Base-by-base conservation (phyloP, 2,329 filamentous ascomycete species). In the Talaromyces islandicus region DNA sequence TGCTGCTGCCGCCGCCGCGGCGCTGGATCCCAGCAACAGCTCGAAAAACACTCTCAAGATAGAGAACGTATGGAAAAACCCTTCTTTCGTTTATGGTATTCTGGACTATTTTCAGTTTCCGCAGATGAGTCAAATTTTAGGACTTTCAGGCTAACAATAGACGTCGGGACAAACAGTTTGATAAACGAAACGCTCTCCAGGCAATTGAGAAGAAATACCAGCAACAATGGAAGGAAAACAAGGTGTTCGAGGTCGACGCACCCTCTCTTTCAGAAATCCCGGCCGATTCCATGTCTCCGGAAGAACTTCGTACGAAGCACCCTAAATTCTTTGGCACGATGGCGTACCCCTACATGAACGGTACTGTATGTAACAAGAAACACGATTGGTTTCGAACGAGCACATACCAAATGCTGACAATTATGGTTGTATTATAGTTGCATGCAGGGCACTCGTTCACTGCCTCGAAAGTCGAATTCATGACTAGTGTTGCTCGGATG, bases 371-470 rank as follows among this genome's bases (percentile, higher is more conserved):
- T 30, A 30, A n/a, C 29, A 30, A 30, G 10, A 30, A 30, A 30
- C 29, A 30, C 10, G 29, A 10, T 10, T 11, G 29, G 29, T 30
- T 10, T 30, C 9, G 29, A 9, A 2, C 29, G 29, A 30, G 29
- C 29, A 10, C 29, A 9, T 30, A 9, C 10, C 9, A 30, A n/a
- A 30, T 30, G 29, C 29, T 30, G 29, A 30, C 29, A 30, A 30
- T 30, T 30, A 30, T 30, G 29, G 29, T 30, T 30, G 7, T 30
- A 30, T 30, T 30, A 2, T 30, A 30, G 29, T 17, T 38, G 35
- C 93, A 97, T 72, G 91, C 90, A 32, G 94, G 94, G 24, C 94
- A 99, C 80, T 88, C 87, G 67, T 97, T 99, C 76, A 94, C 92
- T 24, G 87, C 90, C 63, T 90, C 85, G 71, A 99, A 99, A 78